Conservation (phyloP, 2,329 filamentous ascomycete genomes). For the Colletotrichum simmondsii region DNA sequence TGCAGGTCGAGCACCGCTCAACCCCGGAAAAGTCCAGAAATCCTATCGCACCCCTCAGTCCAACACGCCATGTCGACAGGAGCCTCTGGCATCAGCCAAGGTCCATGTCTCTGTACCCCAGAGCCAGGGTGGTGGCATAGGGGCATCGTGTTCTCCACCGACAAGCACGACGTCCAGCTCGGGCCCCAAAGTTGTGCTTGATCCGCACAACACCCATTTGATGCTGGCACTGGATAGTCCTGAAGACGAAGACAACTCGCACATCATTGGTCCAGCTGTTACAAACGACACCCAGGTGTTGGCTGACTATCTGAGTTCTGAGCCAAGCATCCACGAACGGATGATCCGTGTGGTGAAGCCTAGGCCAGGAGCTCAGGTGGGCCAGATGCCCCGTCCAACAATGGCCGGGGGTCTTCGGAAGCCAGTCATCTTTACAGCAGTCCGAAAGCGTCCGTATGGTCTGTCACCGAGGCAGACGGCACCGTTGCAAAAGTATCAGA, state of each 20-base stretch:
- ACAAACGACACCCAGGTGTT: conserved; percentile 70
- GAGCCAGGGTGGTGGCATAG: neutral
- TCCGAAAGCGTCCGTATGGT: conserved; percentile 58
- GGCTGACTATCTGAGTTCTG: conserved; percentile 63
- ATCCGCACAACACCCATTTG: conserved; percentile 37
- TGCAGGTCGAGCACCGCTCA: conserved; percentile 24
- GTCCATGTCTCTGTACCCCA: neutral
- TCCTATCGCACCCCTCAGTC: conserved; percentile 18
- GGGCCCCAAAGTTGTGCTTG: conserved; percentile 15
- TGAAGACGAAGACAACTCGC: conserved; percentile 55
- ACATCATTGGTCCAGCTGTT: conserved; percentile 69
- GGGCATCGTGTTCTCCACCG: conserved; percentile 12
- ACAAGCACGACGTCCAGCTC: conserved; percentile 20
- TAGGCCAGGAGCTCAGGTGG: conserved; percentile 9
- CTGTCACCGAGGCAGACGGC: conserved; percentile 48
- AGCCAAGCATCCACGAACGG: conserved; percentile 41
- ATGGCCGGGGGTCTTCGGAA: conserved; percentile 18
- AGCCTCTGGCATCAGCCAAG: conserved; percentile 14
- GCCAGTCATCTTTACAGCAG: conserved; percentile 58
- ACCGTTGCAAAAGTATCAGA: conserved; percentile 60
- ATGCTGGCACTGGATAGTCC: conserved; percentile 39
- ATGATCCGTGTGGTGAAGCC: conserved; percentile 37
- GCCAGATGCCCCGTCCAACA: conserved; percentile 15
- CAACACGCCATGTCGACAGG: conserved; percentile 20
- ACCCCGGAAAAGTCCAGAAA: conserved; percentile 33